Conservation (phyloP, 495 filamentous ascomycete genomes). For the Neurospora pannonica region DNA sequence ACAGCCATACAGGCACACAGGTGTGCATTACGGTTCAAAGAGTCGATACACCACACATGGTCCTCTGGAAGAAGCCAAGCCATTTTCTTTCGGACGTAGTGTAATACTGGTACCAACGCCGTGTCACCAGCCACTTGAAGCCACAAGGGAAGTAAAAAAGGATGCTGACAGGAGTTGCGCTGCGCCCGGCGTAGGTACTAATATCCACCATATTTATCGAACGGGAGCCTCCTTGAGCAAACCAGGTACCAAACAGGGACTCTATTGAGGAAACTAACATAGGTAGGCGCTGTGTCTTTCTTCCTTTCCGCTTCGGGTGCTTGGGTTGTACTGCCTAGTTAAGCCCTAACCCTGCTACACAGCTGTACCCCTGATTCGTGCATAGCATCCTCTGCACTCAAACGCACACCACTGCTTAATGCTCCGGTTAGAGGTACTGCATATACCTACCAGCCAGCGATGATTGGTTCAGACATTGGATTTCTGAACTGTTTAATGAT, state of each 20-base stretch:
- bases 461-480: background rate
- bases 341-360: background rate
- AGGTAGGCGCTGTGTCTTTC: background rate
- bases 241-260: background rate
- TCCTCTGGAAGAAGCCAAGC: background rate
- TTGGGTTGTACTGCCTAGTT: background rate
- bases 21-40: background rate
- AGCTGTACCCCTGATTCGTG: background rate
- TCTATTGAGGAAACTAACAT: background rate
- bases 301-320: background rate
- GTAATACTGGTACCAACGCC: background rate
- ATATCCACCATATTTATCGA: background rate
- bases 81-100: background rate
- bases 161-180: background rate
- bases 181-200: background rate
- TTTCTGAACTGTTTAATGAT: background rate
- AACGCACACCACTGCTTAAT: background rate
- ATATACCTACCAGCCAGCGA: background rate
- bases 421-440: background rate
- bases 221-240: background rate
- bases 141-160: background rate
- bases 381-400: background rate
- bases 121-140: background rate
- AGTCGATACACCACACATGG: background rate
- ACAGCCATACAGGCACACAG: background rate